Conservation (phyloP, 495 filamentous ascomycete genomes). For the Tuber melanosporum region DNA sequence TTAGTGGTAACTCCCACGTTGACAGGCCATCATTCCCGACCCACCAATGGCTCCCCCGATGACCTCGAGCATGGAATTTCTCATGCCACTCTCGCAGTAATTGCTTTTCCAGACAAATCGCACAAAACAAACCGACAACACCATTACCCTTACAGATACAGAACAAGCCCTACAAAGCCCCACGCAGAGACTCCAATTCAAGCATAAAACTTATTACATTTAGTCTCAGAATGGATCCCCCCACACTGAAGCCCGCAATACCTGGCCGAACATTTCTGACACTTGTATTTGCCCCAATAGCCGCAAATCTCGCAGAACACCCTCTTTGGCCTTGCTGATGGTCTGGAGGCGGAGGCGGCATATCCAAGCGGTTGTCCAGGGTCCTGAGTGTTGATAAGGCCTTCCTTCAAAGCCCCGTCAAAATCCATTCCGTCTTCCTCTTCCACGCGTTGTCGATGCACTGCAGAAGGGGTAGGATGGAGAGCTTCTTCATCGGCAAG, state of each 20-base stretch:
- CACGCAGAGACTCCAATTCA: slow-evolving; percentile 10
- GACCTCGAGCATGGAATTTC: neutral
- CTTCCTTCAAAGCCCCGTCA: neutral
- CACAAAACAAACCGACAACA: neutral
- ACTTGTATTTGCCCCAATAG: slow-evolving; percentile 41
- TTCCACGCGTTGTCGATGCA: neutral
- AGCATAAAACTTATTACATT: slow-evolving; percentile 40
- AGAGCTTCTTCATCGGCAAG: slow-evolving; percentile 81
- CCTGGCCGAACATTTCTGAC: slow-evolving; percentile 39
- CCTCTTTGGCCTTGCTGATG: slow-evolving; percentile 19
- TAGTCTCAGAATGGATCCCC: slow-evolving; percentile 36
- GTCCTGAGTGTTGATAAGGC: slow-evolving; percentile 1
- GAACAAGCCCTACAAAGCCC: neutral
- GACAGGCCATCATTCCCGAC: neutral
- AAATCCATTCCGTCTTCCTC: slow-evolving; percentile 5
- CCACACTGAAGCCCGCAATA: slow-evolving; percentile 41
- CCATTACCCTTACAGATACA: slow-evolving; percentile 1
- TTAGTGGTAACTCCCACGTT: neutral
- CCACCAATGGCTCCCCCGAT: neutral
- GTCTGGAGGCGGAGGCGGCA: slow-evolving; percentile 21
- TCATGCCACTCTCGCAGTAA: neutral
- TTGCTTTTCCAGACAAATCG: neutral
- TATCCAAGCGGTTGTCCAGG: slow-evolving; percentile 30
- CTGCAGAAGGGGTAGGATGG: slow-evolving; percentile 11
- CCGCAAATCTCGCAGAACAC: slow-evolving; percentile 42